Evolutionary conservation across 768 basidiomycete species (phyloP), one percentile per base, ranked within the genome.

Genomic region (Tephrocybe sp.): DNA sequence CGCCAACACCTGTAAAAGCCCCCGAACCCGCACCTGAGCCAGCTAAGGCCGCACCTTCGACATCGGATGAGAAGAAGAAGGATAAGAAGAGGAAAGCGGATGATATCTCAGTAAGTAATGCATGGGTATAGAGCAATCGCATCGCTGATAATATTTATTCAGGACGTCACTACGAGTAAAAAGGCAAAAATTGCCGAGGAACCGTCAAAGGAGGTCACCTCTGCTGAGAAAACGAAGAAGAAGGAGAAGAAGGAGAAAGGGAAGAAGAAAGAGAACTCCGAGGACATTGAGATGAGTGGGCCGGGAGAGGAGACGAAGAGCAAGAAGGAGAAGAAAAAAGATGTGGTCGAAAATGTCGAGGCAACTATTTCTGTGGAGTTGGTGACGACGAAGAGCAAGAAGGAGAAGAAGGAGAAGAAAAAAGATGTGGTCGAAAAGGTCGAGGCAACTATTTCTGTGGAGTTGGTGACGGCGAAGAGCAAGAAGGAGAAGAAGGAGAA

Each of bases 21-120:
- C 37, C 51, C 24, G 52, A 42, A 9, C 55, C 53, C n/a, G 36
- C 56, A 36, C 34, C 42, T 17, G 51, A 53, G 24, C 50, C 61
- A 12, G 48, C 28, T 11, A 18, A 18, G 45, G 54, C 25, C 38
- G 12, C 50, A 33, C 26, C 47, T 18, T 30, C 41, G 8, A 20
- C 43, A 20, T n/a, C 20, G 42, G 52, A 34, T 41, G 58, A 69
- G 51, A 56, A 70, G 55, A 65, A 64, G 56, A 66, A 69, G 54
- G 56, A 70, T 51, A 67, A 66, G 54, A 67, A 69, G 58, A 66
- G 73, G 57, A 66, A 73, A 26, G 57, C 55, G 15, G 69, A 68
- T 10, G 71, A 68, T 40, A 56, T 58, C 18, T 15, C 41, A 38
- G 72, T 69, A 48, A 44, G 60, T 42, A 9, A 15, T 17, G 17